Evolutionary conservation across 371 early-diverging fungal genomes (phyloP).

Genomic region (Saksenaea vasiformis): DNA sequence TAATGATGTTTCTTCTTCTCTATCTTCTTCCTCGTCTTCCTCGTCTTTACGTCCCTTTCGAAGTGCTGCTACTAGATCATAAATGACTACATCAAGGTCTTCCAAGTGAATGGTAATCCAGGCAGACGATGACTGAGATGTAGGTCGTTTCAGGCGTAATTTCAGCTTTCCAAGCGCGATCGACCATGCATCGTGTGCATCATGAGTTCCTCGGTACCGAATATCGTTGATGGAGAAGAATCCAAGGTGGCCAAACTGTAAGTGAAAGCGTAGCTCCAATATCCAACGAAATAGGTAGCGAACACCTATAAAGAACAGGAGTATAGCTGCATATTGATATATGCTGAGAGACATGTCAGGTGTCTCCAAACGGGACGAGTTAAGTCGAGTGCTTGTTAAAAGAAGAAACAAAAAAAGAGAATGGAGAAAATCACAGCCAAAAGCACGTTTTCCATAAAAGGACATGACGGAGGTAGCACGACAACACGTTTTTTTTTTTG

Average conservation of each 20-base stretch:
- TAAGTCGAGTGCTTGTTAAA: background rate
- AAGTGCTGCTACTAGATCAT: constrained; percentile 17
- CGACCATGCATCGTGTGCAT: constrained; percentile 22
- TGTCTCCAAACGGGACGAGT: background rate
- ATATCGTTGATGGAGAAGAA: constrained; percentile 46
- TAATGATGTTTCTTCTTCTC: background rate
- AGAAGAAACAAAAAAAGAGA: constrained; percentile 1
- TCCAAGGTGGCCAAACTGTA: constrained; percentile 42
- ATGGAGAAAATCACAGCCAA: background rate
- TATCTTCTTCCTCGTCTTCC: background rate
- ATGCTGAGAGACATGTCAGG: constrained; percentile 23
- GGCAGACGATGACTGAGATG: constrained; percentile 24
- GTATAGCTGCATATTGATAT: constrained; percentile 21
- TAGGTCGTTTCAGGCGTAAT: constrained; percentile 32
- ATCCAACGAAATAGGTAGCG: constrained; percentile 21
- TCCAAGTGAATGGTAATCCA: constrained; percentile 41
- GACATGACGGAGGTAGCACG: constrained; percentile 4
- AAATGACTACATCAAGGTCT: constrained; percentile 27
- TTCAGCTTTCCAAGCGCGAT: constrained; percentile 47
- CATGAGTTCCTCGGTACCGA: constrained; percentile 29
- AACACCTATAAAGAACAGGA: constrained; percentile 14
- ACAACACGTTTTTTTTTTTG: constrained; percentile 1
- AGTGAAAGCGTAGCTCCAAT: constrained; percentile 37
- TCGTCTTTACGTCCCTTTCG: constrained; percentile 1
- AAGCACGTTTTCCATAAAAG: constrained; percentile 3